A percentile compares a stretch with the other conserved stretches of the same genome.
Evolutionary conservation across 768 basidiomycete genomes (phyloP).

Genomic region (Russula sp.): DNA sequence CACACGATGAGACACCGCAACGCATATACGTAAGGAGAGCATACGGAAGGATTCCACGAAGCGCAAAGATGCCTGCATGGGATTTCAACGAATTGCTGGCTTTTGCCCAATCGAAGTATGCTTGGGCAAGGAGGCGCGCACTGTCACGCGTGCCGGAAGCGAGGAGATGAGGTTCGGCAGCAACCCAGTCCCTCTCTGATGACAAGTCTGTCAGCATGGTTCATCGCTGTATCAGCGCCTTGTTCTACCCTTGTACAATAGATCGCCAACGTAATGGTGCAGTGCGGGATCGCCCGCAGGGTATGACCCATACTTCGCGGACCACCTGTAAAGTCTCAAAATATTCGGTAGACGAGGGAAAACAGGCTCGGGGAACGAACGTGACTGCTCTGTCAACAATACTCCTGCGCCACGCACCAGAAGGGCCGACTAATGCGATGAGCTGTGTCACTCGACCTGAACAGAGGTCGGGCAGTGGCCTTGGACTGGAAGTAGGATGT

Average conservation of each 20-base stretch:
- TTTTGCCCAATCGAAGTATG: constrained; percentile 76
- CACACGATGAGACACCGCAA: not conserved
- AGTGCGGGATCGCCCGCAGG: constrained; percentile 85
- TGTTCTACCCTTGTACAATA: constrained; percentile 69
- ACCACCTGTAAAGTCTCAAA: constrained; percentile 56
- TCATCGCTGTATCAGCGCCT: not conserved
- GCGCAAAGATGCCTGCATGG: constrained; percentile 61
- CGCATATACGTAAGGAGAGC: constrained; percentile 26
- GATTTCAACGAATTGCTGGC: constrained; percentile 29
- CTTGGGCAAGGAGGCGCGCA: constrained; percentile 75
- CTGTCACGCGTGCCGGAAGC: constrained; percentile 86
- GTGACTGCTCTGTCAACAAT: constrained; percentile 76
- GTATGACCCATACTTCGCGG: constrained; percentile 64
- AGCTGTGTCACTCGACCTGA: constrained; percentile 85
- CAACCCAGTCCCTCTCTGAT: constrained; percentile 66
- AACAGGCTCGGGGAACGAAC: constrained; percentile 40
- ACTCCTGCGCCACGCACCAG: constrained; percentile 86
- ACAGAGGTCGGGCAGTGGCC: not conserved
- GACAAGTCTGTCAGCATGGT: not conserved
- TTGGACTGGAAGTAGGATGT: not conserved
- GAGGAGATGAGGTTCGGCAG: constrained; percentile 77
- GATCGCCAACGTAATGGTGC: constrained; percentile 85
- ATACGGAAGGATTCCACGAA: constrained; percentile 82
- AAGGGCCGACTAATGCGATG: constrained; percentile 74
- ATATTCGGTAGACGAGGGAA: constrained; percentile 7